phyloP scores from a whole-genome alignment of 306 rosid species.

The Erythrophleum fordii region DNA sequence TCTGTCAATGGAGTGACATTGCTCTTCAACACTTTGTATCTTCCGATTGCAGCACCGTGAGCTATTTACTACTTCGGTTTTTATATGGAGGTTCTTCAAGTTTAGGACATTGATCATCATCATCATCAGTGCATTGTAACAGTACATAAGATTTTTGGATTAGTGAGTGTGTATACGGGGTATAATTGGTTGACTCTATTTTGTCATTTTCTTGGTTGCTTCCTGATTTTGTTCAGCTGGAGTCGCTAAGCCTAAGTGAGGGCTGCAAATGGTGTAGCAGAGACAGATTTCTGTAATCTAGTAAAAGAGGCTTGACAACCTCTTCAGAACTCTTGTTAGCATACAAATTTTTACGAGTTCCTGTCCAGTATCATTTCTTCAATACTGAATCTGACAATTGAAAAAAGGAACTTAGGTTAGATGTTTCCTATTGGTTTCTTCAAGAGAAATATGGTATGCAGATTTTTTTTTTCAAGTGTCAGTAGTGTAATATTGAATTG shows the following conservation, averaged over 20 bases:
- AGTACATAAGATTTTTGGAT: slow-evolving; percentile 73
- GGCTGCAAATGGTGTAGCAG: slow-evolving; percentile 47
- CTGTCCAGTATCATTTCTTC: background rate
- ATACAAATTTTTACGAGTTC: background rate
- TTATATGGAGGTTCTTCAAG: slow-evolving; percentile 47
- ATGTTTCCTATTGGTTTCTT: background rate
- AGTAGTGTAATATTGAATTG: background rate
- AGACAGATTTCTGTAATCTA: slow-evolving; percentile 40
- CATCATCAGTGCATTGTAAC: slow-evolving; percentile 46
- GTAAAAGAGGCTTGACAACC: slow-evolving; percentile 35
- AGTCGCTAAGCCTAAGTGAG: slow-evolving; percentile 35
- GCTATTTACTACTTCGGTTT: slow-evolving; percentile 47
- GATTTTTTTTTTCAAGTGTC: background rate
- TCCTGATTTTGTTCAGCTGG: slow-evolving; percentile 44
- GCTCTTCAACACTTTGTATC: slow-evolving; percentile 49
- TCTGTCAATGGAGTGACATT: slow-evolving; percentile 56
- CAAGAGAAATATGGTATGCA: background rate
- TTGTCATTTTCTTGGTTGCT: slow-evolving; percentile 45
- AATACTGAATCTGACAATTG: background rate
- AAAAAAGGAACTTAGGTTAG: background rate
- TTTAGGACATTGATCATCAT: slow-evolving; percentile 48
- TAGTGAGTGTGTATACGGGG: slow-evolving; percentile 71
- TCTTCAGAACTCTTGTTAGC: slow-evolving; percentile 31
- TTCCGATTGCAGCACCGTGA: slow-evolving; percentile 46
- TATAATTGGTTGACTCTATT: slow-evolving; percentile 58